These are phyloP conservation scores for Camellia sinensis DNA, from an alignment of 148 eudicot genomes.

Conservation along the genomic window DNA sequence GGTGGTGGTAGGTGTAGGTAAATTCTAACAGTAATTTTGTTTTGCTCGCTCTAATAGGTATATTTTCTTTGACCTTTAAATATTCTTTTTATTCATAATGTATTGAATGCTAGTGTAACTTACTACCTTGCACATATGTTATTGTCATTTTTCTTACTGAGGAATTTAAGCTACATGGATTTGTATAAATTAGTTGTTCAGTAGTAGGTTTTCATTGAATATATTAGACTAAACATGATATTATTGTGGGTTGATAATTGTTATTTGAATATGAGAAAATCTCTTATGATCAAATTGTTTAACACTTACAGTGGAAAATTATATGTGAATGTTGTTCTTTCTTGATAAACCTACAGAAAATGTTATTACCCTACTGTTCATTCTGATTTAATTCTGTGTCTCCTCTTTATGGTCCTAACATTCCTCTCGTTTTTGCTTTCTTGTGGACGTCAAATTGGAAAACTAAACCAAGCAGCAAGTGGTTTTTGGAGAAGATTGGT, in stretches of 20 bases:
- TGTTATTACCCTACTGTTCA: not conserved
- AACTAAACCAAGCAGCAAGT: constrained; percentile 61
- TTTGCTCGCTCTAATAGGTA: not conserved
- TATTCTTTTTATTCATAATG: not conserved
- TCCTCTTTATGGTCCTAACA: constrained; percentile 19
- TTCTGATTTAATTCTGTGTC: not conserved
- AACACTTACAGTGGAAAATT: not conserved
- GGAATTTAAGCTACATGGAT: not conserved
- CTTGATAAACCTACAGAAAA: not conserved
- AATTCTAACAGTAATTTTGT: not conserved
- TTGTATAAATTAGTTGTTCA: not conserved
- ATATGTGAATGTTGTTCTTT: not conserved
- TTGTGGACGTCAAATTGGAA: constrained; percentile 14
- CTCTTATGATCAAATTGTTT: not conserved
- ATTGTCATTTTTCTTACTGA: not conserved
- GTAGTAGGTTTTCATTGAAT: not conserved
- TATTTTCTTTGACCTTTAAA: not conserved
- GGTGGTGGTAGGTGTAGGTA: no score
- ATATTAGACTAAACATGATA: not conserved
- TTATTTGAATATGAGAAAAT: no score
- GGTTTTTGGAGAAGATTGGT: constrained; percentile 94
- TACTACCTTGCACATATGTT: not conserved
- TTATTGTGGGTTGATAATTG: no score
- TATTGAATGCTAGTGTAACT: not conserved
- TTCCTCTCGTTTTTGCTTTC: constrained; percentile 6